A percentile compares a stretch with the other conserved stretches of the same genome.
phyloP scores from a whole-genome alignment of 2,329 filamentous ascomycete genomes.

The Venturia oleaginea region DNA sequence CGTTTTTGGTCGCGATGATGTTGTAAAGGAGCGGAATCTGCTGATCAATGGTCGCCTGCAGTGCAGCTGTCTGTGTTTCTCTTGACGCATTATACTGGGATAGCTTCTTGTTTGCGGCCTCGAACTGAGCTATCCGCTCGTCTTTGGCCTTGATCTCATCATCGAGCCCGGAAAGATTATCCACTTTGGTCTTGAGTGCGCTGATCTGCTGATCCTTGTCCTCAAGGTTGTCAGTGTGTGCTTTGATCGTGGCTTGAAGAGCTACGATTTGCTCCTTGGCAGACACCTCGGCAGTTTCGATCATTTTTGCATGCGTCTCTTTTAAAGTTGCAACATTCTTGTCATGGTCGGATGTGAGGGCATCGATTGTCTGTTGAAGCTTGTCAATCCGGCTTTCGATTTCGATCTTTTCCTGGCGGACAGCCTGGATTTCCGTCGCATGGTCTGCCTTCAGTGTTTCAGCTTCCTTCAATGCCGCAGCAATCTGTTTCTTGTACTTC shows the following conservation, averaged over 20 bases:
- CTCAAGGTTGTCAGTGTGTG: background rate
- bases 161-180: background rate
- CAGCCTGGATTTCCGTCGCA: background rate
- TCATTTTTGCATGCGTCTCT: background rate
- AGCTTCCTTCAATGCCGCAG: background rate
- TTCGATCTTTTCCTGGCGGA: background rate
- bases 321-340: background rate
- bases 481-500: background rate
- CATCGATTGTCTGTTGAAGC: background rate
- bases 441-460: background rate
- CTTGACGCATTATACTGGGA: background rate
- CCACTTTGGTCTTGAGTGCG: background rate
- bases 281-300: background rate
- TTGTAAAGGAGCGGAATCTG: background rate
- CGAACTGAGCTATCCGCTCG: background rate
- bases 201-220: background rate
- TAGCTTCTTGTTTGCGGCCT: background rate
- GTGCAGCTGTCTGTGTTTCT: background rate
- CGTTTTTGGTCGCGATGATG: background rate
- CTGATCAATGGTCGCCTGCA: background rate
- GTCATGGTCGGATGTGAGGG: background rate
- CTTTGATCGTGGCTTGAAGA: background rate
- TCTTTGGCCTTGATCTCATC: background rate
- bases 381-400: background rate
- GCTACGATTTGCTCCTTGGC: background rate